Evolutionary conservation across 805 yeast species (phyloP).

Genomic region (Zygosaccharomyces kombuchaensis): DNA sequence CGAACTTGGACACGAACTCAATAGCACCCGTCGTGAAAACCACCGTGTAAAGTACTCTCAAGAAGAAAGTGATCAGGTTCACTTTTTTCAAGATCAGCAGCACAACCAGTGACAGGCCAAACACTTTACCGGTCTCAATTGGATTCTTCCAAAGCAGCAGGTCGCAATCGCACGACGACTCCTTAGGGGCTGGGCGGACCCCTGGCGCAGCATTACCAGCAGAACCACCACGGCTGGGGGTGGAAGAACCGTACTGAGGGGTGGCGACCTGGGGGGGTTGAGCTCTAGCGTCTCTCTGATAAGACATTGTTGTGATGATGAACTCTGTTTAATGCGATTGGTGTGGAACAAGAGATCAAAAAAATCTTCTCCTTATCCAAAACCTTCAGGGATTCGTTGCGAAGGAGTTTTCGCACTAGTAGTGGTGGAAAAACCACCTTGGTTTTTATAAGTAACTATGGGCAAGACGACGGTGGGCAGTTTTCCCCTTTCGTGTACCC

Average conservation of each 20-base stretch:
- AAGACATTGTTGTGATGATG: not conserved
- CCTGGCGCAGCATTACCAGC: conserved; percentile 2
- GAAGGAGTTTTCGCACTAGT: conserved; percentile 5
- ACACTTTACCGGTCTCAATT: conserved; percentile 66
- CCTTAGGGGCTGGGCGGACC: not conserved
- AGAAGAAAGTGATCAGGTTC: conserved; percentile 56
- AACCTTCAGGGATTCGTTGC: not conserved
- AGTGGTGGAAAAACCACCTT: conserved; percentile 1
- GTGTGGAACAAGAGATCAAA: not conserved
- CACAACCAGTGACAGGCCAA: conserved; percentile 56
- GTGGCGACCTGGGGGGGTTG: conserved; percentile 1
- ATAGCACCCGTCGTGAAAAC: conserved; percentile 63
- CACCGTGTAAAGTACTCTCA: conserved; percentile 55
- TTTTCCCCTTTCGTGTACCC: conserved; percentile 1
- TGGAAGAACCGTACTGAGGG: not conserved
- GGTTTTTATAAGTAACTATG: conserved; percentile 4
- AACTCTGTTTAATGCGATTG: not conserved
- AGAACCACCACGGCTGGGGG: conserved; percentile 1
- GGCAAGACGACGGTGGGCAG: not conserved
- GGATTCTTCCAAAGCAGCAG: conserved; percentile 42
- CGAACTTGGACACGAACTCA: conserved; percentile 68
- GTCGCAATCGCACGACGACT: conserved; percentile 19
- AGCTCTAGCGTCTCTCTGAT: conserved; percentile 2
- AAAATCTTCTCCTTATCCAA: not conserved
- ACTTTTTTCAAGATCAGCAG: conserved; percentile 58